These are phyloP conservation scores for Geranium rotundifolium DNA, from an alignment of 345 rosid species.

Conservation along the genomic window DNA sequence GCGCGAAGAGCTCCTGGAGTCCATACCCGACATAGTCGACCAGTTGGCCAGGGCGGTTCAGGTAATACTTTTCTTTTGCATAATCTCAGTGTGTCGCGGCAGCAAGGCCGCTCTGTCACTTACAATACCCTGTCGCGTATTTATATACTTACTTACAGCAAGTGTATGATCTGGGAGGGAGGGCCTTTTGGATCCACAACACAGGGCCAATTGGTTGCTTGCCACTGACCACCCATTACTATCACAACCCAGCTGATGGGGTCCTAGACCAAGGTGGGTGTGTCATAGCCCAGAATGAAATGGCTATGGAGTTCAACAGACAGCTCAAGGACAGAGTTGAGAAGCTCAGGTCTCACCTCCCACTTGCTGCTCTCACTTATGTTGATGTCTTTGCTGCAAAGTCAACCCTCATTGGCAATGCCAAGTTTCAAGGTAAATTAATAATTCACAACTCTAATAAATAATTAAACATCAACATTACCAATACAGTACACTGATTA, in stretches of 20 bases:
- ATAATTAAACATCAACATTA: too few species aligned
- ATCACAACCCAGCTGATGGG: constrained; percentile 38
- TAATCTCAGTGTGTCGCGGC: not conserved
- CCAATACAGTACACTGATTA: too few species aligned
- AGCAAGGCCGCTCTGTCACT: not conserved
- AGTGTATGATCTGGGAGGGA: constrained; percentile 37
- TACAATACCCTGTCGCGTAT: not conserved
- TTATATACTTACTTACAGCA: constrained; percentile 24
- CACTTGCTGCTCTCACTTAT: constrained; percentile 47
- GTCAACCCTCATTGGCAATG: constrained; percentile 45
- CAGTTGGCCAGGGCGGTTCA: constrained; percentile 67
- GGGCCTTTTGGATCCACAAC: constrained; percentile 68
- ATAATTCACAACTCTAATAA: too few species aligned
- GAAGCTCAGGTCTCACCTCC: constrained; percentile 39
- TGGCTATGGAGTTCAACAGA: constrained; percentile 58
- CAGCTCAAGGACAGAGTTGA: constrained; percentile 41
- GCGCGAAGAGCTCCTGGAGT: constrained; percentile 42
- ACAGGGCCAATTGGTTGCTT: constrained; percentile 85
- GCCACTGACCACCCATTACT: constrained; percentile 45
- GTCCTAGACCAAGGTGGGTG: constrained; percentile 60
- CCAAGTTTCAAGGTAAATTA: constrained; percentile 39
- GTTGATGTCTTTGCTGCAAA: constrained; percentile 68
- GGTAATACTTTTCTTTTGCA: constrained; percentile 23
- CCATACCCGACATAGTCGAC: constrained; percentile 47
- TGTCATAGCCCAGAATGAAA: constrained; percentile 56